phyloP scores from a whole-genome alignment of 2,329 filamentous ascomycete genomes.

The Ophiocordyceps sinensis region DNA sequence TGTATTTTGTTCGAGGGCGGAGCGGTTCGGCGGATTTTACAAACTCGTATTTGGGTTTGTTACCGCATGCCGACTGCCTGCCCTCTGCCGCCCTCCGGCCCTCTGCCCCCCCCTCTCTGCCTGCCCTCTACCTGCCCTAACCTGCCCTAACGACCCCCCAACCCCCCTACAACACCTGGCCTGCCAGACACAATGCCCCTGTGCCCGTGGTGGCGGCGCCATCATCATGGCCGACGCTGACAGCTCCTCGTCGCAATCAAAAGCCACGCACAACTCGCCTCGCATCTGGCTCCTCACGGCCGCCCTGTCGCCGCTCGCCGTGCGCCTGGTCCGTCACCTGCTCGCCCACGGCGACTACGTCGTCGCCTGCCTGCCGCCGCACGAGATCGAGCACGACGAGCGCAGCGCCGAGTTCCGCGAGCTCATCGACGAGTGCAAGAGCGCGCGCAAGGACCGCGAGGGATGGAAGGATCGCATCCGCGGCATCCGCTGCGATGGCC shows the following conservation, averaged over 20 bases:
- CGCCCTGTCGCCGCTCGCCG: conserved; percentile 69
- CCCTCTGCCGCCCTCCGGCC: too few relatives aligned
- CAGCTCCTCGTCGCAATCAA: conserved; percentile 10
- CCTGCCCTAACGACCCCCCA: too few relatives aligned
- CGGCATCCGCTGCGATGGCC: conserved; percentile 48
- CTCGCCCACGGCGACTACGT: conserved; percentile 88
- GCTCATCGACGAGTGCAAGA: conserved; percentile 58
- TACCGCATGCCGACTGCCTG: too few relatives aligned
- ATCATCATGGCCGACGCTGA: conserved; percentile 16
- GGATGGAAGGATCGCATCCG: conserved; percentile 70
- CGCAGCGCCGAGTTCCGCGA: conserved; percentile 67
- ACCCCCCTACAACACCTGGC: too few relatives aligned
- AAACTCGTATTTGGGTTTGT: too few relatives aligned
- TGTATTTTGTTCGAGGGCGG: too few relatives aligned
- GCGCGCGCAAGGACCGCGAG: conserved; percentile 47
- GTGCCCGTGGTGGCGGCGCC: neutral
- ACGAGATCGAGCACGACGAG: conserved; percentile 63
- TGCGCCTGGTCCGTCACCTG: conserved; percentile 66
- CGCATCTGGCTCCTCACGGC: conserved; percentile 89
- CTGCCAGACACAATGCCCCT: neutral
- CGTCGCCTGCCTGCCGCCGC: conserved; percentile 66
- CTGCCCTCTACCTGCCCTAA: too few relatives aligned
- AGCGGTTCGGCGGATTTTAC: too few relatives aligned
- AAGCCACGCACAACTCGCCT: conserved; percentile 56
- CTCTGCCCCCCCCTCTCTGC: too few relatives aligned